Percentiles rank a stretch among this genome's conserved stretches.
These are phyloP conservation scores for Arctium lappa DNA, from an alignment of 129 eudicot genomes.

Conservation along the genomic window DNA sequence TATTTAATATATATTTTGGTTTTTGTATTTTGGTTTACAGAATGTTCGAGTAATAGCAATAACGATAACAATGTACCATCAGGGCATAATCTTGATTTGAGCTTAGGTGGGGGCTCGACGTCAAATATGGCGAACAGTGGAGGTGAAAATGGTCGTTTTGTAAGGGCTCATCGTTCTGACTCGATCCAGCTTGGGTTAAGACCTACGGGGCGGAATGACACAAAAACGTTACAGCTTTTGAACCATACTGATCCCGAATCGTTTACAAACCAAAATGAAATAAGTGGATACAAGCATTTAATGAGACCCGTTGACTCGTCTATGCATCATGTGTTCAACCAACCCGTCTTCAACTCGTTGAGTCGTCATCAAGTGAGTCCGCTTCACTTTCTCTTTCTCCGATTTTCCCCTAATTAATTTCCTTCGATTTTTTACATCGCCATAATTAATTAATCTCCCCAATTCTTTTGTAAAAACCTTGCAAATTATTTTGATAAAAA, in stretches of 20 bases:
- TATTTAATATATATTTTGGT: not conserved
- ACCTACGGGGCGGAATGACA: slow-evolving; percentile 21
- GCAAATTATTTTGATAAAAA: not conserved
- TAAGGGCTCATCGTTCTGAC: slow-evolving; percentile 30
- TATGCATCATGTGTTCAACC: slow-evolving; percentile 40
- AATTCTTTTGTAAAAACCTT: not conserved
- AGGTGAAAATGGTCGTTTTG: slow-evolving; percentile 24
- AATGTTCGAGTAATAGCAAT: slow-evolving; percentile 34
- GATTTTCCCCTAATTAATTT: not conserved
- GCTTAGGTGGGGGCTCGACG: slow-evolving; percentile 53
- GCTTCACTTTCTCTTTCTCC: not conserved
- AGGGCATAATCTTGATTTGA: slow-evolving; percentile 72
- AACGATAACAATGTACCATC: slow-evolving; percentile 14
- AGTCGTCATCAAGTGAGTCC: slow-evolving; percentile 54
- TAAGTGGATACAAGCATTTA: slow-evolving; percentile 34
- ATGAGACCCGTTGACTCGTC: slow-evolving; percentile 40
- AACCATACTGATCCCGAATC: slow-evolving; percentile 51
- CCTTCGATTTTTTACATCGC: not conserved
- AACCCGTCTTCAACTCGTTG: slow-evolving; percentile 40
- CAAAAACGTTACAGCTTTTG: slow-evolving; percentile 47
- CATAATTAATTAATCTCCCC: not conserved
- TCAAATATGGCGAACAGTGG: slow-evolving; percentile 19
- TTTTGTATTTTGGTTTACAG: slow-evolving; percentile 18
- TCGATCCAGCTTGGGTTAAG: slow-evolving; percentile 16
- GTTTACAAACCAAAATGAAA: slow-evolving; percentile 24